A percentile compares a stretch with the other conserved stretches of the same genome.
phyloP scores from a whole-genome alignment of 225 moss, liverwort and hornwort species.

The Pseudoscleropodium purum region DNA sequence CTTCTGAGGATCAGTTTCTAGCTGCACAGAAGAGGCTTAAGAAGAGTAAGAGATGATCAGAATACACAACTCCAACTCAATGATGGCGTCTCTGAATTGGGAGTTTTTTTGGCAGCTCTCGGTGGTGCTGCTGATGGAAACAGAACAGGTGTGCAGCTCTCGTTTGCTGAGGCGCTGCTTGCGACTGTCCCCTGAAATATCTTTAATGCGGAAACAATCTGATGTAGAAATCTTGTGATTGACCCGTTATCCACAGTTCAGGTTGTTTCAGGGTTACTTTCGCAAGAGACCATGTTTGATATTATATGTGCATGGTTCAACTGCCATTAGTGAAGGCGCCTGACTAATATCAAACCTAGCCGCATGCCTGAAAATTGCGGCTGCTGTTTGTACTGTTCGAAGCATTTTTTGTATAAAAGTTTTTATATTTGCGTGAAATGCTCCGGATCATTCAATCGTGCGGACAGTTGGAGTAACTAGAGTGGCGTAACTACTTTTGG shows the following conservation, averaged over 20 bases:
- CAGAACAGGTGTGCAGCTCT: not conserved
- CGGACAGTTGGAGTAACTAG: not conserved
- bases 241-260: not conserved
- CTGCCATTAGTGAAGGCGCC: not conserved
- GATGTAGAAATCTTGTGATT: not conserved
- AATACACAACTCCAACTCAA: not conserved
- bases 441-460: not conserved
- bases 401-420: not conserved
- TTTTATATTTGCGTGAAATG: not conserved
- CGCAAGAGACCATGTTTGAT: not conserved
- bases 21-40: constrained; percentile 43
- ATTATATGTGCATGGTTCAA: not conserved
- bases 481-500: not conserved
- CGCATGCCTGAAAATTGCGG: not conserved
- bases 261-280: not conserved
- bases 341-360: not conserved
- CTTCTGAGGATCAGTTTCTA: constrained; percentile 51
- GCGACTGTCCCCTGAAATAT: not conserved
- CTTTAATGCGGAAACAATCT: not conserved
- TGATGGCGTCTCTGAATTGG: not conserved
- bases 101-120: not conserved
- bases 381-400: not conserved
- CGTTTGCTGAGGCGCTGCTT: not conserved
- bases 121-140: not conserved
- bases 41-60: constrained; percentile 13